Evolutionary conservation across 768 basidiomycete species (phyloP).

Genomic region (Coprinopsis strossmayeri): DNA sequence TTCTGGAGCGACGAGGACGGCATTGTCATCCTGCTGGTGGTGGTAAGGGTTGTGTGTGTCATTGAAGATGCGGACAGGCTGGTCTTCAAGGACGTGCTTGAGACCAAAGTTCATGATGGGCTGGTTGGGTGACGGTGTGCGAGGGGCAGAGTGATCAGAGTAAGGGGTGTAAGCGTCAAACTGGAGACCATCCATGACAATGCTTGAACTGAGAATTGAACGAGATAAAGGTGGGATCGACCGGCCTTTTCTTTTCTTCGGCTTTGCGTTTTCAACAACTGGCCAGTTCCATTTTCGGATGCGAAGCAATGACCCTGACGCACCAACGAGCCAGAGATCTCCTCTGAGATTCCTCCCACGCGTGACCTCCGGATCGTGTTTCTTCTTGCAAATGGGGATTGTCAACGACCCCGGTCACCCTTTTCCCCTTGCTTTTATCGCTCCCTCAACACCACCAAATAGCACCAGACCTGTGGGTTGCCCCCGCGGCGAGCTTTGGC

Average conservation of each 20-base stretch:
- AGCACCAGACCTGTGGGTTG: conserved; percentile 23
- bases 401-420: conserved; percentile 20
- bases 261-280: conserved; percentile 9
- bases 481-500: conserved; percentile 13
- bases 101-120: conserved; percentile 24
- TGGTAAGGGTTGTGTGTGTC: conserved; percentile 31
- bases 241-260: conserved; percentile 12
- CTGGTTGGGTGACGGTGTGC: conserved; percentile 62
- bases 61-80: conserved; percentile 41
- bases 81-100: conserved; percentile 28
- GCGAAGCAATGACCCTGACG: not conserved
- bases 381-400: conserved; percentile 13
- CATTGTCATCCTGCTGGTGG: conserved; percentile 36
- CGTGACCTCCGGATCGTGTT: conserved; percentile 16
- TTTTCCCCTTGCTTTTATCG: conserved; percentile 17
- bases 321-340: conserved; percentile 4
- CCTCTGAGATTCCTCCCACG: conserved; percentile 11
- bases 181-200: conserved; percentile 35
- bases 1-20: conserved; percentile 32
- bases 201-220: not conserved
- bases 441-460: conserved; percentile 10
- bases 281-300: conserved; percentile 6
- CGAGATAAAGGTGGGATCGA: conserved; percentile 11
- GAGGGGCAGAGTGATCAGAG: conserved; percentile 64
- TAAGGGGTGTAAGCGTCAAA: conserved; percentile 63